Percentiles rank a stretch among this genome's conserved stretches.
Conservation (phyloP, 768 basidiomycete genomes). For the Amanita brunnescens region DNA sequence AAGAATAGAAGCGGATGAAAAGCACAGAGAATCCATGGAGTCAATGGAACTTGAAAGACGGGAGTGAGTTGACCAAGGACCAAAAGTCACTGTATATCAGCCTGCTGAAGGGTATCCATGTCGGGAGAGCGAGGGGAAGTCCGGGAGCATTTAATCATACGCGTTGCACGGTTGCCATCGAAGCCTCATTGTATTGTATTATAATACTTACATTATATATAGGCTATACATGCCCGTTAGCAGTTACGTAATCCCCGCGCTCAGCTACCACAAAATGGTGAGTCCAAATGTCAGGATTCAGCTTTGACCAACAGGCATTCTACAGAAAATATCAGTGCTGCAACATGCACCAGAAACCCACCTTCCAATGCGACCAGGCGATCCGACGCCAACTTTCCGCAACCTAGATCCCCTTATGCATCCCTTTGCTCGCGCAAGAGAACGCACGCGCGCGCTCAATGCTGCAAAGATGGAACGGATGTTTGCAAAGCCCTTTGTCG, state of each 20-base stretch:
- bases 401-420: slow-evolving; percentile 95
- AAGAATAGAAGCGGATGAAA: slow-evolving; percentile 62
- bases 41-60: slow-evolving; percentile 1
- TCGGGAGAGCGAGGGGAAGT: neutral
- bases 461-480: slow-evolving; percentile 96
- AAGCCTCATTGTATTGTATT: too few species aligned
- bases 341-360: slow-evolving; percentile 75
- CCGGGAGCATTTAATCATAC: neutral
- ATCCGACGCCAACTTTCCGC: slow-evolving; percentile 80
- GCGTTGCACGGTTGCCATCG: too few species aligned
- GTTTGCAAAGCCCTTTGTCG: slow-evolving; percentile 96
- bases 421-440: slow-evolving; percentile 87
- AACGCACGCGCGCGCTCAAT: slow-evolving; percentile 88
- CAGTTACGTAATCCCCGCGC: too few species aligned
- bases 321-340: slow-evolving; percentile 80
- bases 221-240: too few species aligned
- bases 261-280: too few species aligned
- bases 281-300: too few species aligned
- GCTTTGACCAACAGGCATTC: neutral
- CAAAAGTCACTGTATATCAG: slow-evolving; percentile 3
- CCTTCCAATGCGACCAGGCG: slow-evolving; percentile 66
- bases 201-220: too few species aligned
- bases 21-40: slow-evolving; percentile 49
- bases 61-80: too few species aligned
- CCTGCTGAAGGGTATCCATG: neutral